These are phyloP conservation scores for Mortierella sp. DNA, from an alignment of 371 early-diverging fungal genomes.

Conservation along the genomic window DNA sequence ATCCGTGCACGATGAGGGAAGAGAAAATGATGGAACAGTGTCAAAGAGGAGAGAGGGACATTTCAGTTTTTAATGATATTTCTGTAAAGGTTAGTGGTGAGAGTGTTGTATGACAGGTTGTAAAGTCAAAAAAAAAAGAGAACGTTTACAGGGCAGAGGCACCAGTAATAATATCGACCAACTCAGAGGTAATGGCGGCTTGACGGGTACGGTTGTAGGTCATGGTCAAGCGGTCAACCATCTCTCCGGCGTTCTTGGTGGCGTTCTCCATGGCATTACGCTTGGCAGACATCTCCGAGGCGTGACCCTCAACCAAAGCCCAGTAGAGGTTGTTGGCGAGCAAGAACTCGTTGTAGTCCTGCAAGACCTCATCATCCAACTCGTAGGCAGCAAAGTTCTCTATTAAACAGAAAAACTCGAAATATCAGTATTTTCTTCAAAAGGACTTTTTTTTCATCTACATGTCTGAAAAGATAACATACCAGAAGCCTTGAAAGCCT, in stretches of 20 bases:
- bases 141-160: conserved; percentile 53
- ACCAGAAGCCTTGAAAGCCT: conserved; percentile 84
- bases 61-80: conserved; percentile 19
- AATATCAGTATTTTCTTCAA: too few relatives aligned
- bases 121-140: background rate
- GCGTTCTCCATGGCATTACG: conserved; percentile 99
- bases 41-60: conserved; percentile 33
- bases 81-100: conserved; percentile 3
- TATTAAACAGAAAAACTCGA: conserved; percentile 34
- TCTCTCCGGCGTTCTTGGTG: conserved; percentile 96
- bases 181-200: conserved; percentile 58
- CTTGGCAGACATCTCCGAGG: conserved; percentile 97
- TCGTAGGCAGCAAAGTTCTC: conserved; percentile 94
- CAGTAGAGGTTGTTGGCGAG: conserved; percentile 95
- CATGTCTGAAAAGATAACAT: conserved; percentile 12
- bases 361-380: conserved; percentile 87
- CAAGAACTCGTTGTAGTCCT: conserved; percentile 93
- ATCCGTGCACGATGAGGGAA: conserved; percentile 1
- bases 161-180: conserved; percentile 58
- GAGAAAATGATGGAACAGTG: background rate
- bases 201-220: conserved; percentile 57
- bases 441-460: background rate
- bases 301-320: conserved; percentile 97
- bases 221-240: conserved; percentile 59
- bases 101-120: background rate